Evolutionary conservation across 1,284 basidiomycete genomes (phyloP).

Genomic region (Porphyrellus sp.): DNA sequence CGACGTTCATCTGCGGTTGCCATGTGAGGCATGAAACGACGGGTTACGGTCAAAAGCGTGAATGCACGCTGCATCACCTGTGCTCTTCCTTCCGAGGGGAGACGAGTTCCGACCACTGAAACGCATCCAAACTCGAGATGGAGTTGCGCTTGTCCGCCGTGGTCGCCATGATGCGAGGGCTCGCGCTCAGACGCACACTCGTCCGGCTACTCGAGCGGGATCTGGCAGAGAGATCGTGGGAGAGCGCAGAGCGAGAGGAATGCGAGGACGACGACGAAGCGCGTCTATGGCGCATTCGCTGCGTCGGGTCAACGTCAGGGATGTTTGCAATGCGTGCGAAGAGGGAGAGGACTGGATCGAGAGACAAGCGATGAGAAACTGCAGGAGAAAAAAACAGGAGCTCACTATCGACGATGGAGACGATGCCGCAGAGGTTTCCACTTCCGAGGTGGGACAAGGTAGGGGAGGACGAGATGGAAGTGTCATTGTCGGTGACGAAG

Average conservation of each 20-base stretch:
- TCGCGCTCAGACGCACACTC: conserved; percentile 43
- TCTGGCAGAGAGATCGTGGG: conserved; percentile 22
- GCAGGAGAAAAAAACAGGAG: neutral
- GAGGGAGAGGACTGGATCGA: conserved; percentile 61
- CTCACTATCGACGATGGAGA: conserved; percentile 77
- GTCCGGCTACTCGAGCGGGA: conserved; percentile 53
- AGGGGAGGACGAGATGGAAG: conserved; percentile 42
- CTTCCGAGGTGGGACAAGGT: conserved; percentile 36
- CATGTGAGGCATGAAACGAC: neutral
- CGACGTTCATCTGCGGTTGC: neutral
- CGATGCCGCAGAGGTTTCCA: conserved; percentile 63
- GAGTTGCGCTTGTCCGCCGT: conserved; percentile 33
- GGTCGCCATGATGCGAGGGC: conserved; percentile 35
- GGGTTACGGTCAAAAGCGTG: neutral
- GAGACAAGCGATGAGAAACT: neutral
- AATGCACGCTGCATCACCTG: conserved; percentile 6
- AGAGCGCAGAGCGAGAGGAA: conserved; percentile 31
- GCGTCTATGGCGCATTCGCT: conserved; percentile 69
- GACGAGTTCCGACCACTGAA: conserved; percentile 35
- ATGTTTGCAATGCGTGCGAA: conserved; percentile 71
- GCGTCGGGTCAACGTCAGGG: conserved; percentile 65
- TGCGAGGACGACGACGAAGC: conserved; percentile 64
- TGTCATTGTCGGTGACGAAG: conserved; percentile 65
- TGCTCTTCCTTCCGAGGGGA: conserved; percentile 33
- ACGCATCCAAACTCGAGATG: conserved; percentile 33